Conservation (phyloP, 352 stramenopile genomes). For the Globisporangium camurandrum region DNA sequence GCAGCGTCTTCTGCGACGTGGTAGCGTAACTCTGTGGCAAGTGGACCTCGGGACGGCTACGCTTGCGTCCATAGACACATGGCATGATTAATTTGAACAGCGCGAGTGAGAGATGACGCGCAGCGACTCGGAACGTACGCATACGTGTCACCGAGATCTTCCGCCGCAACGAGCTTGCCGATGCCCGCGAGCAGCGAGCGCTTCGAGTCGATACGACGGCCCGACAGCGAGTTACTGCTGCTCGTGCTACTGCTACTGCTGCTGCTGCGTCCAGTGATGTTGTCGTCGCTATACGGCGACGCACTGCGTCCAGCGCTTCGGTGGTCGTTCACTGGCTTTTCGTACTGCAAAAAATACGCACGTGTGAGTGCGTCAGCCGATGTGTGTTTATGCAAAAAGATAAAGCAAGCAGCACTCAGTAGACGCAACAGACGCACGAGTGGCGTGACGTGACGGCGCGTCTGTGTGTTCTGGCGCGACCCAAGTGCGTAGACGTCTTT, state of each 20-base stretch:
- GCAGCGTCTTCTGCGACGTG: slow-evolving; percentile 43
- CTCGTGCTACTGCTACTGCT: slow-evolving; percentile 9
- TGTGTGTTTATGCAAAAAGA: neutral
- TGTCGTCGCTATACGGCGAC: slow-evolving; percentile 10
- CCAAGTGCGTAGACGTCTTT: slow-evolving; percentile 15
- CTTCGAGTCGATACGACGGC: slow-evolving; percentile 37
- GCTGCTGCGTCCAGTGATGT: slow-evolving; percentile 3
- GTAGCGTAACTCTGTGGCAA: slow-evolving; percentile 46
- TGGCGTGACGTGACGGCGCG: slow-evolving; percentile 53
- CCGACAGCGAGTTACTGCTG: slow-evolving; percentile 26
- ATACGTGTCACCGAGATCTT: slow-evolving; percentile 34
- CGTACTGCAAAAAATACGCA: slow-evolving; percentile 13
- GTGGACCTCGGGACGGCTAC: slow-evolving; percentile 31
- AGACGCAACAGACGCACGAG: slow-evolving; percentile 24
- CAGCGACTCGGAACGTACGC: slow-evolving; percentile 17
- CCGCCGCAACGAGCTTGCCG: slow-evolving; percentile 55
- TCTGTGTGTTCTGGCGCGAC: slow-evolving; percentile 44
- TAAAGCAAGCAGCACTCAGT: neutral
- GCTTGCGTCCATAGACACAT: neutral
- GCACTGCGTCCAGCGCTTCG: slow-evolving; percentile 1
- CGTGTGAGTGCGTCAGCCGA: neutral
- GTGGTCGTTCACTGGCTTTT: slow-evolving; percentile 13
- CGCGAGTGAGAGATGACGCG: neutral
- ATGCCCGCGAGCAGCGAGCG: slow-evolving; percentile 71
- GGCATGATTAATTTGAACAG: neutral